A percentile compares a stretch with the other conserved stretches of the same genome.
Conservation (phyloP, 306 rosid genomes). For the Glycine tomentella region DNA sequence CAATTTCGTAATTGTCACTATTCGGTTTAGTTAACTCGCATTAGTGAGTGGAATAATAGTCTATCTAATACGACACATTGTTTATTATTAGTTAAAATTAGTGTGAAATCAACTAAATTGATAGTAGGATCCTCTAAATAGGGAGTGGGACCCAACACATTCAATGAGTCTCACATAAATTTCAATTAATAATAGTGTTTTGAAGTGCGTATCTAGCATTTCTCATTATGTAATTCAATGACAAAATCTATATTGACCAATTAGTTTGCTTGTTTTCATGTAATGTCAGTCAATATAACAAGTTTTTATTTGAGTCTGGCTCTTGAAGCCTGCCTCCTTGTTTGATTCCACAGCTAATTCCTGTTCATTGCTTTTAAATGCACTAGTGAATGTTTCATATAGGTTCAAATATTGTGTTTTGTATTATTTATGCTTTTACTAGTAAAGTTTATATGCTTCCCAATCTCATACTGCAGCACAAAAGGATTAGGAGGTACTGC, state of each 20-base stretch:
- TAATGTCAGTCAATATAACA: constrained; percentile 7
- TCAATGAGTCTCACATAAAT: background rate
- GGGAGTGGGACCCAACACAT: background rate
- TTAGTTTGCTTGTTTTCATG: background rate
- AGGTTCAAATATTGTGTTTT: background rate
- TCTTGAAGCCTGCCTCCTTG: constrained; percentile 3
- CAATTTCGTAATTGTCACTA: background rate
- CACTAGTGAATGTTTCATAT: constrained; percentile 8
- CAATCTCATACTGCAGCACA: constrained; percentile 65
- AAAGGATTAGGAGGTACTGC: constrained; percentile 87
- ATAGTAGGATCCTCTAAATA: background rate
- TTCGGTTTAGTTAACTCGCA: background rate
- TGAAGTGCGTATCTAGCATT: background rate
- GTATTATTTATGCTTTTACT: constrained; percentile 15
- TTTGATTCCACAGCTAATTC: background rate
- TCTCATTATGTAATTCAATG: constrained; percentile 11
- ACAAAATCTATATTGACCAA: constrained; percentile 26
- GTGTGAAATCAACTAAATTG: background rate
- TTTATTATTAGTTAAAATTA: background rate
- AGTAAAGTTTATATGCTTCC: constrained; percentile 35
- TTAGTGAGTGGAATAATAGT: background rate
- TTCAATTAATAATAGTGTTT: background rate
- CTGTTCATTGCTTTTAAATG: background rate
- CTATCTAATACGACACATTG: background rate
- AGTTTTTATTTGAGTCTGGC: constrained; percentile 13